Evolutionary conservation across 805 yeast species (phyloP).

Genomic region (Kodamaea laetipori): DNA sequence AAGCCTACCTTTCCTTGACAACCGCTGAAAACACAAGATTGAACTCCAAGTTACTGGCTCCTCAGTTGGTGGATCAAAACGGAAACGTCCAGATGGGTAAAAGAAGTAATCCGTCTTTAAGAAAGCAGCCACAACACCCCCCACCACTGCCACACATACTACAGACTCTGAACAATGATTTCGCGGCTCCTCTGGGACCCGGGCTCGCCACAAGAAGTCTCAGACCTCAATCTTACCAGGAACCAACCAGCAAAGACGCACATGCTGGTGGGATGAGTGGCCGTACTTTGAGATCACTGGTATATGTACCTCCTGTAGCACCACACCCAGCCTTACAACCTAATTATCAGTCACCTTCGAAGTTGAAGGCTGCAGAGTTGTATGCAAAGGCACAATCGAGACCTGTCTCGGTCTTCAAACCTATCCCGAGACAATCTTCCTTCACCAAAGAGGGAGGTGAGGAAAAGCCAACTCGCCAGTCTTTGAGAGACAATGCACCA

Average conservation of each 20-base stretch:
- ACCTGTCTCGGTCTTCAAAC: conserved; percentile 42
- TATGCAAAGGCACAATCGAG: conserved; percentile 54
- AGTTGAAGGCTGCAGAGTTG: conserved; percentile 51
- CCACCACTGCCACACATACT: background rate
- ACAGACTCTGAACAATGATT: conserved; percentile 16
- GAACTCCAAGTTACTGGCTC: conserved; percentile 59
- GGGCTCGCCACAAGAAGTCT: conserved; percentile 30
- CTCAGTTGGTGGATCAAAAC: conserved; percentile 33
- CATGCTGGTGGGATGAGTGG: conserved; percentile 28
- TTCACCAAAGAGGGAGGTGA: conserved; percentile 46
- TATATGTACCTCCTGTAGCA: conserved; percentile 35
- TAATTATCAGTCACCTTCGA: conserved; percentile 41
- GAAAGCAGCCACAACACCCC: conserved; percentile 9
- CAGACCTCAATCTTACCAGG: conserved; percentile 37
- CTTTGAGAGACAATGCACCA: background rate
- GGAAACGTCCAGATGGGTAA: conserved; percentile 11
- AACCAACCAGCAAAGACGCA: conserved; percentile 2
- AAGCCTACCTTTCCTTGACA: conserved; percentile 65
- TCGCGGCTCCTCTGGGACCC: conserved; percentile 13
- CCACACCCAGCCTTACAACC: conserved; percentile 45
- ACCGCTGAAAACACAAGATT: conserved; percentile 80
- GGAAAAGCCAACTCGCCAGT: conserved; percentile 3
- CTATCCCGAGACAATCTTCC: conserved; percentile 52
- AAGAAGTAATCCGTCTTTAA: conserved; percentile 8
- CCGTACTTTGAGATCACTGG: conserved; percentile 26